Conservation (phyloP, 257 asterid genomes). For the Verbena officinalis region DNA sequence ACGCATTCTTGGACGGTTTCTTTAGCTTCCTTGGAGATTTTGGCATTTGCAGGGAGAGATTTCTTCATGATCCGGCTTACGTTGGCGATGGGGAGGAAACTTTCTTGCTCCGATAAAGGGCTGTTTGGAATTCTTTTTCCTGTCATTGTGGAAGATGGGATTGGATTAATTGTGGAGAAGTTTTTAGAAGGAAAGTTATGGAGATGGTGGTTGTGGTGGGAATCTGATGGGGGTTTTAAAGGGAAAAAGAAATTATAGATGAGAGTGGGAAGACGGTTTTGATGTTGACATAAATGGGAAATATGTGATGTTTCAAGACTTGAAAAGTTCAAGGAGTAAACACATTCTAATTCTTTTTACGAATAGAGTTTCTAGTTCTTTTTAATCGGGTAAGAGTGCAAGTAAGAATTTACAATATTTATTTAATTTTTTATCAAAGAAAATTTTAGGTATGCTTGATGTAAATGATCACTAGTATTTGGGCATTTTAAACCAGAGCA, state of each 20-base stretch:
- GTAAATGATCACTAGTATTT: no score
- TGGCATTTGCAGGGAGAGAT: slow-evolving; percentile 63
- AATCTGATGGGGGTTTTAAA: slow-evolving; percentile 25
- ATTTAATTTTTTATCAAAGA: no score
- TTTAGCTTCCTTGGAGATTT: slow-evolving; percentile 65
- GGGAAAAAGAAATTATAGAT: slow-evolving; percentile 15
- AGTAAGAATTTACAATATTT: no score
- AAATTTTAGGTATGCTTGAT: no score
- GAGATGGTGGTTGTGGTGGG: not conserved
- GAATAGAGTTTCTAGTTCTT: no score
- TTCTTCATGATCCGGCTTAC: slow-evolving; percentile 63
- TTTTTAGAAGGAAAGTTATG: not conserved
- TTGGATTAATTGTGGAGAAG: not conserved
- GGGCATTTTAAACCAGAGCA: no score
- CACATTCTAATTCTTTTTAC: no score
- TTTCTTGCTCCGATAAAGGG: slow-evolving; percentile 40
- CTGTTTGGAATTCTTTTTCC: slow-evolving; percentile 38
- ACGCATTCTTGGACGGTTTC: slow-evolving; percentile 63
- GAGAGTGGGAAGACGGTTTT: slow-evolving; percentile 47
- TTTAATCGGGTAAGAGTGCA: no score
- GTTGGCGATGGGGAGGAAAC: slow-evolving; percentile 56
- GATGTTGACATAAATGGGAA: slow-evolving; percentile 38
- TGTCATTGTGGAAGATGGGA: slow-evolving; percentile 29
- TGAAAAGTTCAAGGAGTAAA: not conserved
- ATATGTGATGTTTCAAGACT: slow-evolving; percentile 2